These are phyloP conservation scores for Batkoa obscura DNA, from an alignment of 371 early-diverging fungal species.

Conservation along the genomic window DNA sequence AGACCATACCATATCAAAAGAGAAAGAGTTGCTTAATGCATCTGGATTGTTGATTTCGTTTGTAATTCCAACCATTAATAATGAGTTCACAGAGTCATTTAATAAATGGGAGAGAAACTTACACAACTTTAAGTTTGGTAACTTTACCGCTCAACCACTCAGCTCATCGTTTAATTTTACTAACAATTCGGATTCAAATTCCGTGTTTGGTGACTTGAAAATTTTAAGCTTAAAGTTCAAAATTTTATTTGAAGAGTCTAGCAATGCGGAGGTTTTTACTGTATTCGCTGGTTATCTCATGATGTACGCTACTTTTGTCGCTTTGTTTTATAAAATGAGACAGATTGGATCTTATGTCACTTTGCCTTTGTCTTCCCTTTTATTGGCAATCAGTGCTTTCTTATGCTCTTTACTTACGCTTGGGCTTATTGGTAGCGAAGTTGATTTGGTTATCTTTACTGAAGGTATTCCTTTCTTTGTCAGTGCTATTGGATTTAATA, in stretches of 20 bases:
- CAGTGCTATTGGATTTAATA: slow-evolving; percentile 83
- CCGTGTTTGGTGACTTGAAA: neutral
- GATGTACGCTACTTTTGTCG: slow-evolving; percentile 62
- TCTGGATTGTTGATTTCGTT: neutral
- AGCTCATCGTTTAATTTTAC: neutral
- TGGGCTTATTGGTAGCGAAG: slow-evolving; percentile 24
- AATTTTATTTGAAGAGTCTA: slow-evolving; percentile 20
- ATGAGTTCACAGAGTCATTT: neutral
- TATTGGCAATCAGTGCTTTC: slow-evolving; percentile 39
- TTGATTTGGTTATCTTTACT: slow-evolving; percentile 13
- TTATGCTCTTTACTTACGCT: slow-evolving; percentile 51
- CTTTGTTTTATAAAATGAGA: slow-evolving; percentile 71
- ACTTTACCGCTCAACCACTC: neutral
- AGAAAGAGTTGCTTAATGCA: no score
- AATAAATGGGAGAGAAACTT: neutral
- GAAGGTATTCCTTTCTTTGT: slow-evolving; percentile 85
- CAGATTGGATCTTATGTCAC: slow-evolving; percentile 67
- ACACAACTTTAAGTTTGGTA: neutral
- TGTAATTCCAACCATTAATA: neutral
- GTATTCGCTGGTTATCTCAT: slow-evolving; percentile 66
- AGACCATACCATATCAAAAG: no score
- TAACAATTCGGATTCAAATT: neutral
- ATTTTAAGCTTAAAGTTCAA: neutral
- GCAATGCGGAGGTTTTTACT: slow-evolving; percentile 58
- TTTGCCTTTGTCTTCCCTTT: slow-evolving; percentile 33